Conservation (phyloP, 1,139 yeast genomes). For the Yarrowia galli region DNA sequence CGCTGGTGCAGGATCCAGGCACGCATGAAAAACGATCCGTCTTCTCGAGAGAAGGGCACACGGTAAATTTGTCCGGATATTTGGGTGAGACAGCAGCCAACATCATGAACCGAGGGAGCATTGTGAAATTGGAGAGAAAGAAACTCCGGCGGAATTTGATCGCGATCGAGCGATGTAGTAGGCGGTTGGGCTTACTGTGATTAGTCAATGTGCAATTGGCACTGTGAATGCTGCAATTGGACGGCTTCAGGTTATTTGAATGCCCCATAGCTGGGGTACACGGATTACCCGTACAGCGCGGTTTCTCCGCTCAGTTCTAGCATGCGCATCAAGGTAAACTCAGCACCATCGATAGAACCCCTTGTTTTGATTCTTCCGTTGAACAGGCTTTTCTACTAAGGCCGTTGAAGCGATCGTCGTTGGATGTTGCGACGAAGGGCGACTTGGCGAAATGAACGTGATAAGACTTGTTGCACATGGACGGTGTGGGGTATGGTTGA, state of each 20-base stretch:
- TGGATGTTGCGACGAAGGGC: neutral
- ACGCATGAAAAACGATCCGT: conserved; percentile 8
- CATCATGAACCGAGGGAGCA: neutral
- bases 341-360: too few relatives aligned
- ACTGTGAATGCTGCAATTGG: too few relatives aligned
- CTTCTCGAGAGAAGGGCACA: neutral
- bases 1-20: conserved; percentile 21
- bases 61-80: neutral
- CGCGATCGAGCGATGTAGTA: too few relatives aligned
- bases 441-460: conserved; percentile 7
- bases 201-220: too few relatives aligned
- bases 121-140: neutral
- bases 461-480: neutral
- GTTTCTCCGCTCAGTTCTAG: too few relatives aligned
- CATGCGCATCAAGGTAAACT: neutral
- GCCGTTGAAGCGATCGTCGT: conserved; percentile 2
- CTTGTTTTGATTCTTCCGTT: neutral
- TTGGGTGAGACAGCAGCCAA: neutral
- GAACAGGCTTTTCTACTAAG: conserved; percentile 9
- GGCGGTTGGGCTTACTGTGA: too few relatives aligned
- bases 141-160: neutral
- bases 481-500: neutral
- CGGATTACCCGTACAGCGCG: too few relatives aligned
- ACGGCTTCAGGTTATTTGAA: too few relatives aligned
- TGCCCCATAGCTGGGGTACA: too few relatives aligned